Percentiles rank a stretch among this genome's conserved stretches.
Evolutionary conservation across 2,329 filamentous ascomycete genomes (phyloP).

Genomic region (Chaetomiaceae sp.): DNA sequence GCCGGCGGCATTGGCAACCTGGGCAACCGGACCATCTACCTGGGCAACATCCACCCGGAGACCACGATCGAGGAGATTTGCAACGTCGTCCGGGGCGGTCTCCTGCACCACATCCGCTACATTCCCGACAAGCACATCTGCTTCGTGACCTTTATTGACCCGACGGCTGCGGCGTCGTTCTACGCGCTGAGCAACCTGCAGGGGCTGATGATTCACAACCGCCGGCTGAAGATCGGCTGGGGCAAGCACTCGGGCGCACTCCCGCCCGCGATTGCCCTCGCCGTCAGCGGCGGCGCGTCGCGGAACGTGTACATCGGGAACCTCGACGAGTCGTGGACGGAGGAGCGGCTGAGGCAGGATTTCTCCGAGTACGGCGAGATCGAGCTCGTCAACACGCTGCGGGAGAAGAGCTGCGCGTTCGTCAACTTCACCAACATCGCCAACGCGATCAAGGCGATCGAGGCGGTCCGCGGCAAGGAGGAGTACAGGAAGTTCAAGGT

Average conservation of each 20-base stretch:
- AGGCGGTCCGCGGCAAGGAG: conserved; percentile 87
- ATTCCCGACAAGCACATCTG: conserved; percentile 99
- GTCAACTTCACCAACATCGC: conserved; percentile 99
- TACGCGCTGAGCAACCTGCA: conserved; percentile 97
- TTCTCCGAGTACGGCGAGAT: conserved; percentile 98
- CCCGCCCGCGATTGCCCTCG: conserved; percentile 89
- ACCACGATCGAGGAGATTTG: conserved; percentile 99
- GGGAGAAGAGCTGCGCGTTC: conserved; percentile 98
- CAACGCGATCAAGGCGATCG: conserved; percentile 98
- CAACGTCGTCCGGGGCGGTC: conserved; percentile 92
- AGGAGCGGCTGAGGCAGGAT: conserved; percentile 91
- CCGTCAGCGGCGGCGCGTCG: conserved; percentile 94
- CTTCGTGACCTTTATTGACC: conserved; percentile 99
- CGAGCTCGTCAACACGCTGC: conserved; percentile 89
- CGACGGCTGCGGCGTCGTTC: conserved; percentile 94
- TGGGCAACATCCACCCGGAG: conserved; percentile 98
- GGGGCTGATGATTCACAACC: conserved; percentile 98
- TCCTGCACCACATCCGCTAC: conserved; percentile 96
- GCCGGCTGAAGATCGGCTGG: conserved; percentile 97
- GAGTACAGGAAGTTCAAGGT: conserved; percentile 99
- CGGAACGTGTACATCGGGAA: conserved; percentile 98
- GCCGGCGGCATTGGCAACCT: conserved; percentile 96
- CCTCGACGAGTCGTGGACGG: conserved; percentile 92
- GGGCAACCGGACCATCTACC: conserved; percentile 93
- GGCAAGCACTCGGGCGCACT: conserved; percentile 97